These are phyloP conservation scores for Macadamia integrifolia DNA, from an alignment of 164 flowering plant genomes.

Conservation along the genomic window DNA sequence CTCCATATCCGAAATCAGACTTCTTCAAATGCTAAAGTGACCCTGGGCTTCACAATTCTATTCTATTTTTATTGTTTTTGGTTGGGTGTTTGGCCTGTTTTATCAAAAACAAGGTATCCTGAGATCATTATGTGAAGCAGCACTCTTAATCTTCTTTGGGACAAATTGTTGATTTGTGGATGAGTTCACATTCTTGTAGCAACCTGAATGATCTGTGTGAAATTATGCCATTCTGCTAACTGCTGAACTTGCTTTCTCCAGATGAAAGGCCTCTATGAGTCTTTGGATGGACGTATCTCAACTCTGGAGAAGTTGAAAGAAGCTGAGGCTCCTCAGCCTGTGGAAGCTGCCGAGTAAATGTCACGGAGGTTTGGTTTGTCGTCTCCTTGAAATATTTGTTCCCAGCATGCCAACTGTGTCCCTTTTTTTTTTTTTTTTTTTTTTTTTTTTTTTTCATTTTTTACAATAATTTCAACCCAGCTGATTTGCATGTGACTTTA, in stretches of 20 bases:
- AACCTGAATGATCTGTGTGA: not conserved
- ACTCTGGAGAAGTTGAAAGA: constrained; percentile 52
- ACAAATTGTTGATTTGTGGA: no score
- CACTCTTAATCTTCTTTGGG: no score
- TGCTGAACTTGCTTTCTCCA: constrained; percentile 13
- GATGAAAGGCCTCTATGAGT: constrained; percentile 48
- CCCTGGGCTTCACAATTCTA: no score
- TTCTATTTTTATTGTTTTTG: no score
- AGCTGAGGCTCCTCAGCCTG: constrained; percentile 30
- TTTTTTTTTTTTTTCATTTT: not conserved
- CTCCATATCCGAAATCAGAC: no score
- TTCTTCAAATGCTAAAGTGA: no score
- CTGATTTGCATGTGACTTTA: constrained; percentile 3
- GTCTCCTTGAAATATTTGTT: not conserved
- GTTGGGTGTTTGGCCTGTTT: no score
- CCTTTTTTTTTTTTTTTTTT: not conserved
- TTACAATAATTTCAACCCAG: constrained; percentile 7
- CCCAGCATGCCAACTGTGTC: not conserved
- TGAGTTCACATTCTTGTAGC: not conserved
- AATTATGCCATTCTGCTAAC: not conserved
- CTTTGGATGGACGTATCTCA: constrained; percentile 45
- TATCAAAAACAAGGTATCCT: no score
- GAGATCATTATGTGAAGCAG: no score
- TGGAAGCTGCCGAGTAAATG: constrained; percentile 41
- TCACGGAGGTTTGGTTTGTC: constrained; percentile 3